Conservation (phyloP, 306 rosid genomes). For the Boehmeria nivea region DNA sequence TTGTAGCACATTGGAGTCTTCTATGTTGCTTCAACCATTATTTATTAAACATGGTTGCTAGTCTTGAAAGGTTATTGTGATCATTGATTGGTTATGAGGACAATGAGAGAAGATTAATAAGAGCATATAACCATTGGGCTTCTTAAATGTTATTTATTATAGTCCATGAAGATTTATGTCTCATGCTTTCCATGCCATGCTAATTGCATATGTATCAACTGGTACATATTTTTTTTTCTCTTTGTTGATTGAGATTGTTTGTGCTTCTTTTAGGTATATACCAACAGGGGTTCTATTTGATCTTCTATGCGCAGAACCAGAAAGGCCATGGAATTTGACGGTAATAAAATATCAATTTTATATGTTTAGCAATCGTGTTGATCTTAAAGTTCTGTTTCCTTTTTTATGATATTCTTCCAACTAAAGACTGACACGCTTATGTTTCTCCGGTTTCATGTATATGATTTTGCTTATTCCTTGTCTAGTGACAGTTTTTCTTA, state of each 20-base stretch:
- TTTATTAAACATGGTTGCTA: no score
- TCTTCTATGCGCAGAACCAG: slow-evolving; percentile 79
- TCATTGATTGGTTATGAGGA: no score
- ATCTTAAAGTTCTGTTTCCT: neutral
- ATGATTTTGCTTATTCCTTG: no score
- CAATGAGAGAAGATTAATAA: no score
- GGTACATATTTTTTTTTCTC: neutral
- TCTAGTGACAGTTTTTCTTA: no score
- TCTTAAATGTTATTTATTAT: neutral
- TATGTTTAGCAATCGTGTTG: no score
- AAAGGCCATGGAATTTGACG: slow-evolving; percentile 92
- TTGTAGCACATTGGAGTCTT: neutral
- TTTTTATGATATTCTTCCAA: neutral
- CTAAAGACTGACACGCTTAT: neutral
- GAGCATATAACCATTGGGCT: no score
- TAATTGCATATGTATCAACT: neutral
- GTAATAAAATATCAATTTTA: slow-evolving; percentile 25
- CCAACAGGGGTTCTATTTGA: slow-evolving; percentile 98
- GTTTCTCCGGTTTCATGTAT: no score
- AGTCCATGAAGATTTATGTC: neutral
- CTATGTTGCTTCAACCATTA: neutral
- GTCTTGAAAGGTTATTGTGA: no score
- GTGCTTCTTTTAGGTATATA: slow-evolving; percentile 50
- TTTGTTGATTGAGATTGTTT: slow-evolving; percentile 1
- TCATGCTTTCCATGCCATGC: neutral